Evolutionary conservation across 78 protist species (phyloP), one percentile per base, ranked within the genome.

Genomic region (Guillardia theta): DNA sequence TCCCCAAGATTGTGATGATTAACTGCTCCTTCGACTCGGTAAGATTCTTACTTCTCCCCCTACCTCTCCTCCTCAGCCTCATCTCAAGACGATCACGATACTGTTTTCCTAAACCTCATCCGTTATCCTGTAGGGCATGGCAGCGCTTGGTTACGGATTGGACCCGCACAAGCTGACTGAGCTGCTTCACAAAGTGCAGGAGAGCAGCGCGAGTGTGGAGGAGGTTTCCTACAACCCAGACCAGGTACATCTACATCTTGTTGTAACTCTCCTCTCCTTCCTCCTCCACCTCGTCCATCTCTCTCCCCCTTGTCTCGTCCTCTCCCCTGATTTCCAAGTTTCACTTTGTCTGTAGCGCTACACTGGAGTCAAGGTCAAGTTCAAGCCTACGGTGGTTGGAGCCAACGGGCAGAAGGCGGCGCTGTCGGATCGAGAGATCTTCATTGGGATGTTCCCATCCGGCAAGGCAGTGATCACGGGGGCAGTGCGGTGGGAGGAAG

Each of bases 21-120:
- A 78, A 78, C 90, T 78, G 90, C 48, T 78, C 90, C 50, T 78
- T 78, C 90, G 90, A 78, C 90, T 78, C 90, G 50, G 90, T 78
- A 36, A 44, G 90, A 30, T 30, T 30, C 70, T n/a, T n/a, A n/a
- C n/a, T n/a, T n/a, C n/a, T n/a, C n/a, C n/a, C n/a, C n/a, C n/a
- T n/a, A n/a, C n/a, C n/a, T n/a, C n/a, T n/a, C n/a, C n/a, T n/a
- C n/a, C n/a, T n/a, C n/a, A n/a, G n/a, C n/a, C n/a, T n/a, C n/a
- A n/a, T n/a, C n/a, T n/a, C n/a, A n/a, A n/a, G n/a, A n/a, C n/a
- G n/a, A n/a, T n/a, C n/a, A n/a, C n/a, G n/a, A n/a, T n/a, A n/a
- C n/a, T n/a, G n/a, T n/a, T n/a, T n/a, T n/a, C n/a, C n/a, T n/a
- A n/a, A n/a, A n/a, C n/a, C n/a, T n/a, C n/a, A n/a, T n/a, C n/a